Percentiles rank a stretch among this genome's conserved stretches.
Evolutionary conservation across 108 stramenopile species (phyloP).

Genomic region (Skeletonema costatum): DNA sequence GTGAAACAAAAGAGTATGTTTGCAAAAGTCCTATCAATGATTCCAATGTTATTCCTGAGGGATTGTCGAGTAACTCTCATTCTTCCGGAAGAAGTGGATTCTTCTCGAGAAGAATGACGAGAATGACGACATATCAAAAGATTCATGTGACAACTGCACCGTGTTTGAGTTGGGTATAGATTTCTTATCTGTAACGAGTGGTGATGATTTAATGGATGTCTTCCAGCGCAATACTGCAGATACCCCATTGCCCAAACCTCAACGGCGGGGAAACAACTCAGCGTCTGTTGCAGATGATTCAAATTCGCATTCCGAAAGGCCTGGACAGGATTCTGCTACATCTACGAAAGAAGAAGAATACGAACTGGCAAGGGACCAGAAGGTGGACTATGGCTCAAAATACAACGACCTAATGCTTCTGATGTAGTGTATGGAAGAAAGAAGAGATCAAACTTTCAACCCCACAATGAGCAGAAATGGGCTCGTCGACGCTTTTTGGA

Average conservation of each 20-base stretch:
- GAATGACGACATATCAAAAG: constrained; percentile 25
- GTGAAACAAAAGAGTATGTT: constrained; percentile 68
- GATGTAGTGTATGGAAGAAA: not conserved
- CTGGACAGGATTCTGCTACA: constrained; percentile 29
- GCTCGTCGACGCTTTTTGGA: constrained; percentile 54
- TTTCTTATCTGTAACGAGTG: constrained; percentile 72
- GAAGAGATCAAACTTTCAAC: not conserved
- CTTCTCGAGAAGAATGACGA: constrained; percentile 12
- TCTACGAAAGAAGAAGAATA: constrained; percentile 64
- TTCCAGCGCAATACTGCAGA: constrained; percentile 47
- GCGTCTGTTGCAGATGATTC: not conserved
- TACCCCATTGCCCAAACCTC: constrained; percentile 3
- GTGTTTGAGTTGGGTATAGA: constrained; percentile 74
- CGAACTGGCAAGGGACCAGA: constrained; percentile 79
- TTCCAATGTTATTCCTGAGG: constrained; percentile 77
- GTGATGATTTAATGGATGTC: constrained; percentile 67
- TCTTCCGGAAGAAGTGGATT: constrained; percentile 40
- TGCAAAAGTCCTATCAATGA: constrained; percentile 58
- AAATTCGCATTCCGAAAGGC: not conserved
- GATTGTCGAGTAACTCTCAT: constrained; percentile 73
- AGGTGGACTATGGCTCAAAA: constrained; percentile 68
- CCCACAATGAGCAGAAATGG: constrained; percentile 40
- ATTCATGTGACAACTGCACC: constrained; percentile 43
- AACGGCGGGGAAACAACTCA: constrained; percentile 9
- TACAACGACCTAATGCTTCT: constrained; percentile 49